Conservation (phyloP, 352 stramenopile genomes). For the Lagenidium sp. region DNA sequence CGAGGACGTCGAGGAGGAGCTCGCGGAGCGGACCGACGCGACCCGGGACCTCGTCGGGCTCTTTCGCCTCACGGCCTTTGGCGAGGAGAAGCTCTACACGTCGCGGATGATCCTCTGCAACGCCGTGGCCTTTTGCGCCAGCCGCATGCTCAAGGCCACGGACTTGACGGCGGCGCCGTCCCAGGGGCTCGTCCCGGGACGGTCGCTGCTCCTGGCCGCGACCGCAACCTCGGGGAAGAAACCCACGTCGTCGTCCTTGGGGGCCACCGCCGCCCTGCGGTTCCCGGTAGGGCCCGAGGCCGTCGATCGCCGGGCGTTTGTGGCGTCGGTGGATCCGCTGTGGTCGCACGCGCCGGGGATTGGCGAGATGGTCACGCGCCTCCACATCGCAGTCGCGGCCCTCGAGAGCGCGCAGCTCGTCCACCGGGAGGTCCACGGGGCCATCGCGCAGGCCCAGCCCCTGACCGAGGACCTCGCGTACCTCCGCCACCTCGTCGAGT, state of each 20-base stretch:
- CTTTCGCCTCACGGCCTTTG: conserved; percentile 54
- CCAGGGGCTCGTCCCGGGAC: conserved; percentile 20
- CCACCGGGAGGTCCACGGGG: neutral
- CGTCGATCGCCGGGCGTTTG: conserved; percentile 43
- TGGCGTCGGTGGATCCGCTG: conserved; percentile 43
- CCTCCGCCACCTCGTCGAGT: conserved; percentile 53
- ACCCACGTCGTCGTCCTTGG: neutral
- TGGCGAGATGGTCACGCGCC: conserved; percentile 44
- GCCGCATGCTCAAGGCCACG: conserved; percentile 60
- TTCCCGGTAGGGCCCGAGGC: conserved; percentile 46
- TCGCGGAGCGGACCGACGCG: conserved; percentile 9
- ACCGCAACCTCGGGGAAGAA: conserved; percentile 15
- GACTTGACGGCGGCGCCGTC: conserved; percentile 18
- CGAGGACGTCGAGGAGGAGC: conserved; percentile 13
- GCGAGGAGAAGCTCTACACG: conserved; percentile 73
- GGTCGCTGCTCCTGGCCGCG: conserved; percentile 37
- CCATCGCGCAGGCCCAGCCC: neutral
- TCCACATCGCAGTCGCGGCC: conserved; percentile 34
- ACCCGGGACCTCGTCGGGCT: conserved; percentile 16
- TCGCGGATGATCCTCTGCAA: conserved; percentile 80
- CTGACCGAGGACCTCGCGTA: conserved; percentile 28
- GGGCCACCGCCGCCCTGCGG: conserved; percentile 13
- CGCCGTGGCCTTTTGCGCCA: conserved; percentile 57
- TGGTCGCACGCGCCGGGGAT: conserved; percentile 51
- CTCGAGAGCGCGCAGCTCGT: conserved; percentile 39